Evolutionary conservation across 768 basidiomycete species (phyloP), one percentile per base, ranked within the genome.

Genomic region (Clavulina sp.): DNA sequence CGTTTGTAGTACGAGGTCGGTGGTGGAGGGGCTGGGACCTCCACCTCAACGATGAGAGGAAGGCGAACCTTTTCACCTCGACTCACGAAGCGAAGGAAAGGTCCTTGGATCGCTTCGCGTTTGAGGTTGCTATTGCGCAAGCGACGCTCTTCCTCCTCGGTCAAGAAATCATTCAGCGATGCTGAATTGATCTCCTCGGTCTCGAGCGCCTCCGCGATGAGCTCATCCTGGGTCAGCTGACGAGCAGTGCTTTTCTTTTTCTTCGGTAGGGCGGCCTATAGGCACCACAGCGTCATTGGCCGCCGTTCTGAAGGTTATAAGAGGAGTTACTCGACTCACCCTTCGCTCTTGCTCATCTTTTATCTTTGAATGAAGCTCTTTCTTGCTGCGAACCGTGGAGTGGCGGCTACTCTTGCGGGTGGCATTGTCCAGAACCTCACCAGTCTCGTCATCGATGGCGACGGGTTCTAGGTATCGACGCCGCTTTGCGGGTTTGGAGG

Each of bases 131-230:
- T 79, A 30, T 76, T 76, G 59, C 74, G 77, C 43, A 28, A 13
- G 5, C 85, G 76, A 57, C 84, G 86, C 64, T 86, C 84, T 60
- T 85, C 86, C 58, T 92, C 88, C 2, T 77, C 64, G 48, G 71
- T 74, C 28, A 91, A 75, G 60, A 89, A 91, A 57, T 87, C 75
- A 32, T 75, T 70, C 56, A 91, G 84, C 44, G 85, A 79, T 4
- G 71, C 70, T 21, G 80, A 77, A 61, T 92, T 92, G 0, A 80
- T 78, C 63, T 88, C 87, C 63, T 91, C 88, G 49, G 79, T 85
- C 58, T 88, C 84, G 18, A 91, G 73, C 0, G 88, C 88, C 4
- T 76, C 76, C 2, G 77, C 78, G 52, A 92, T 81, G 5, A 91
- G 73, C 58, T 91, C 84, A n/a, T 75, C 81, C 59, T 92, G 88